Evolutionary conservation across 1,284 basidiomycete species (phyloP), one percentile per base, ranked within the genome.

Genomic region (Mycena sp.): DNA sequence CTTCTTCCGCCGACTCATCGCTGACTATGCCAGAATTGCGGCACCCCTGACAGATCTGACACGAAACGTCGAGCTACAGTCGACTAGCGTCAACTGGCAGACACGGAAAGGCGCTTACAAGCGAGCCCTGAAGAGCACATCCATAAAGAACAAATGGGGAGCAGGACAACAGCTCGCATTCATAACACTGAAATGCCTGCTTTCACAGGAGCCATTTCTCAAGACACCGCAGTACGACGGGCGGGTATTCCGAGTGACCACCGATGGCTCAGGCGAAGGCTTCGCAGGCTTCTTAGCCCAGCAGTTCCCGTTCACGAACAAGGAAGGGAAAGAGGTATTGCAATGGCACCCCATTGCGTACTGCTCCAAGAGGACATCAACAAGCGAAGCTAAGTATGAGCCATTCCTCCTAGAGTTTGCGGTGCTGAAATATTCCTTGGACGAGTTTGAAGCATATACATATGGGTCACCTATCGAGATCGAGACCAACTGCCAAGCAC

Each of bases 201-300:
- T n/a, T n/a, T n/a, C n/a, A n/a, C n/a, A n/a, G n/a, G n/a, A n/a
- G n/a, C n/a, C n/a, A n/a, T n/a, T n/a, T n/a, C n/a, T n/a, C n/a
- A n/a, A n/a, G n/a, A n/a, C n/a, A n/a, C n/a, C n/a, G n/a, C n/a
- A n/a, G n/a, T n/a, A n/a, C n/a, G n/a, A n/a, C n/a, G n/a, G n/a
- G n/a, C n/a, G n/a, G n/a, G n/a, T n/a, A n/a, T n/a, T n/a, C n/a
- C n/a, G n/a, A n/a, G n/a, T n/a, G n/a, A 78, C 78, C 0, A 76
- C 75, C 1, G 78, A 80, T 49, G 76, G 76, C 0, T 78, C 72
- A 7, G 72, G 71, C 41, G 66, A 72, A 19, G 76, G 72, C 2
- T 78, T 79, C 61, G 77, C 72, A 1, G 77, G 69, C 2, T 69
- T 75, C 16, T 50, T 78, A 1, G 54, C 70, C 1, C 78, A 79